Evolutionary conservation across 1,139 yeast genomes (phyloP), one percentile per base, ranked within the genome.

Genomic region (Protomyces arabidopsidicola): DNA sequence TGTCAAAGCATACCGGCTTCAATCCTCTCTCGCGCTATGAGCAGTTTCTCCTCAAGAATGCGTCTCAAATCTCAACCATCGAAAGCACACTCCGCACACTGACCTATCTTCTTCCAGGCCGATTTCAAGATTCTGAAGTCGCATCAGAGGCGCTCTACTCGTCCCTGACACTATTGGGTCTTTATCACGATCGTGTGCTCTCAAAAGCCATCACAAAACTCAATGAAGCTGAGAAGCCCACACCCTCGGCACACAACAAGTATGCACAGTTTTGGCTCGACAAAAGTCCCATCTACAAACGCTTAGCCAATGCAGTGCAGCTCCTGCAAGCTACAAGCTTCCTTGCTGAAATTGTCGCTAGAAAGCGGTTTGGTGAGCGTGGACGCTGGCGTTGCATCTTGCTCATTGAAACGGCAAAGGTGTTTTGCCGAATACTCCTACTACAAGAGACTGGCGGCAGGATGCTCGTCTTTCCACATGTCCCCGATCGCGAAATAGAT

Each of bases 81-180:
- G 81, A 78, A 67, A 71, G 75, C 16, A 72, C 75, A 2, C 67
- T 77, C 34, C 70, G 75, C 45, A 72, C 77, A 22, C 69, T 78
- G 55, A 71, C 75, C n/a, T 74, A 75, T 64, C 69, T 78, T 36
- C 68, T 76, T 18, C 80, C 81, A 0, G 79, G 79, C 9, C 74
- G 77, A 59, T 75, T 75, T 68, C 73, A 77, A 57, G 75, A 77
- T 48, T 77, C 75, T 45, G 81, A 77, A 64, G 69, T 75, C 27
- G 75, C 75, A 3, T 68, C 76, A 14, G 78, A 75, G 67, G 65
- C 71, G 9, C 65, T 75, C 39, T 75, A 73, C 56, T 71, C 79
- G 10, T 65, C 69, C 3, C 70, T 77, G 38, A 75, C 75, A 65
- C 70, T 77, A 6, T 68, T 77, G 34, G 77, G 77, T 18, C 65